Evolutionary conservation across 1,139 yeast species (phyloP).

Genomic region (Kazachstania sp.): DNA sequence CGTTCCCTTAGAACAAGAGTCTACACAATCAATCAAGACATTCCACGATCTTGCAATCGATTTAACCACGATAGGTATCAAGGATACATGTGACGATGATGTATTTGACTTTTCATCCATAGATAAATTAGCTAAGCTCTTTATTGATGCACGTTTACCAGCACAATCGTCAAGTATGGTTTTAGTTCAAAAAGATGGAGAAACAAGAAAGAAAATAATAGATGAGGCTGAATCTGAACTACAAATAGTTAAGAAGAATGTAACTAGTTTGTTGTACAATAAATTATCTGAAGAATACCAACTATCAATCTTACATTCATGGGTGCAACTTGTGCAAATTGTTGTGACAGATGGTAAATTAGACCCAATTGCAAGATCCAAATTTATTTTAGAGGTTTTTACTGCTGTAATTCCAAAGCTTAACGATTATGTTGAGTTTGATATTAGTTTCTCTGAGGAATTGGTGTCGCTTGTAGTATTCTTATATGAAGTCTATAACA

Average conservation of each 20-base stretch:
- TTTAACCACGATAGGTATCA: constrained; percentile 25
- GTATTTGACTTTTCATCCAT: constrained; percentile 30
- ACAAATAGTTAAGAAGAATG: constrained; percentile 19
- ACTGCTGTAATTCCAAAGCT: constrained; percentile 71
- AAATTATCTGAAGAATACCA: constrained; percentile 46
- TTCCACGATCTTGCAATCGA: constrained; percentile 36
- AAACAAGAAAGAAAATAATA: constrained; percentile 12
- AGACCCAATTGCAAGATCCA: constrained; percentile 37
- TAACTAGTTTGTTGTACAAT: constrained; percentile 38
- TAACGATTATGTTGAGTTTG: constrained; percentile 60
- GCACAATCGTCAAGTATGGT: constrained; percentile 1
- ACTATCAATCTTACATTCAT: constrained; percentile 58
- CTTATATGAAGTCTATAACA: constrained; percentile 55
- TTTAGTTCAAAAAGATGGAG: constrained; percentile 4
- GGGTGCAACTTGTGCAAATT: constrained; percentile 76
- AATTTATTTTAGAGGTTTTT: constrained; percentile 67
- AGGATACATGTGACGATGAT: constrained; percentile 22
- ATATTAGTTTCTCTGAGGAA: constrained; percentile 64
- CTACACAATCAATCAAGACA: constrained; percentile 24
- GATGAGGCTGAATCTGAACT: constrained; percentile 13
- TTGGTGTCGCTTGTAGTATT: constrained; percentile 68
- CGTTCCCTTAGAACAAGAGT: constrained; percentile 23
- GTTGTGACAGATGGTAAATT: constrained; percentile 53
- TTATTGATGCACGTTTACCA: constrained; percentile 12
- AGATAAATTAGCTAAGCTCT: constrained; percentile 29